A percentile compares a stretch with the other conserved stretches of the same genome.
Evolutionary conservation across 805 yeast genomes (phyloP).

Genomic region (Saccharomycopsis microspora): DNA sequence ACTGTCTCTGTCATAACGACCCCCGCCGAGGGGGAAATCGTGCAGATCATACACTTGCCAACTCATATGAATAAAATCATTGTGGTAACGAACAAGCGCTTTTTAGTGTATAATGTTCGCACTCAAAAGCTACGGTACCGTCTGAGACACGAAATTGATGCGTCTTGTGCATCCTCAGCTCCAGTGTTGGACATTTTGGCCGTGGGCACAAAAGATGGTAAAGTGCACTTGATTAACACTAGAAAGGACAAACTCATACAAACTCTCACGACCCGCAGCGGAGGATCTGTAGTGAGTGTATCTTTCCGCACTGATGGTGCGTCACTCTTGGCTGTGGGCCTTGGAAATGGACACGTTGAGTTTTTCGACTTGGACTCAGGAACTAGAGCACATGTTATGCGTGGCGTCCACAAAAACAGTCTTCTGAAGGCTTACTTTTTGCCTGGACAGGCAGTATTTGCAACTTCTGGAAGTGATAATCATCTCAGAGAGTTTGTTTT

Average conservation of each 20-base stretch:
- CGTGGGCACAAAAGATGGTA: slow-evolving; percentile 62
- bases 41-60: slow-evolving; percentile 69
- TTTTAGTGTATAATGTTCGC: slow-evolving; percentile 61
- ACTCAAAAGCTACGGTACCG: slow-evolving; percentile 63
- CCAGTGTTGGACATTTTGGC: slow-evolving; percentile 84
- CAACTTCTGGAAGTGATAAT: slow-evolving; percentile 88
- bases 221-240: slow-evolving; percentile 53
- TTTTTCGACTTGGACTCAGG: slow-evolving; percentile 73
- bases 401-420: slow-evolving; percentile 59
- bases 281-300: slow-evolving; percentile 36
- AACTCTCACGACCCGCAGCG: slow-evolving; percentile 27
- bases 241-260: slow-evolving; percentile 45
- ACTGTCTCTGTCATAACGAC: slow-evolving; percentile 26
- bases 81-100: slow-evolving; percentile 58
- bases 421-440: slow-evolving; percentile 62
- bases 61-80: slow-evolving; percentile 86
- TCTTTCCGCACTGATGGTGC: slow-evolving; percentile 89
- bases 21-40: slow-evolving; percentile 40
- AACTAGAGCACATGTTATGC: slow-evolving; percentile 63
- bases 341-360: slow-evolving; percentile 69
- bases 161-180: slow-evolving; percentile 28
- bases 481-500: slow-evolving; percentile 81
- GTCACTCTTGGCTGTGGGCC: slow-evolving; percentile 71
- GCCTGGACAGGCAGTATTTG: slow-evolving; percentile 84
- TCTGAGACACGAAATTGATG: slow-evolving; percentile 24